phyloP scores from a whole-genome alignment of 495 filamentous ascomycete genomes.

The Aspergillus homomorphus region DNA sequence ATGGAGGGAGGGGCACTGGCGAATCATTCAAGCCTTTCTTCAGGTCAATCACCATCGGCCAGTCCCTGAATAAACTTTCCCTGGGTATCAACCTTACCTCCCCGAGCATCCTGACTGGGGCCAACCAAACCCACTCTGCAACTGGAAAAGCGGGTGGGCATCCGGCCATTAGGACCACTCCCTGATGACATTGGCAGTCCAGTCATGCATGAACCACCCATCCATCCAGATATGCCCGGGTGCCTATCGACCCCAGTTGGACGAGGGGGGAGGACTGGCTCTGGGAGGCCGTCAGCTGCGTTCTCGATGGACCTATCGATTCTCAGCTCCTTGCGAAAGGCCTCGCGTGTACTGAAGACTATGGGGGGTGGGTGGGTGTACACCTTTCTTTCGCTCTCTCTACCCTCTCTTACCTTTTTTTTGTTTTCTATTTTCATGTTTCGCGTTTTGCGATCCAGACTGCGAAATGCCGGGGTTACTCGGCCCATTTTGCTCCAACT shows the following conservation, averaged over 20 bases:
- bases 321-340: constrained; percentile 4
- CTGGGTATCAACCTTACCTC: constrained; percentile 14
- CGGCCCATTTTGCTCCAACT: not conserved
- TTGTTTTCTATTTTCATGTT: not conserved
- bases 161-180: not conserved
- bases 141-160: not conserved
- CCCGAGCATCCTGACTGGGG: constrained; percentile 3
- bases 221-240: not conserved
- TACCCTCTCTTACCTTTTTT: not conserved
- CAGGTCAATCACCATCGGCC: not conserved
- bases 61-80: constrained; percentile 12
- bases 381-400: not conserved
- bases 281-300: constrained; percentile 14
- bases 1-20: not conserved
- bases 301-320: constrained; percentile 24
- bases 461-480: not conserved
- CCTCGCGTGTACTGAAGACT: no score
- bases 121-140: not conserved
- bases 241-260: not conserved
- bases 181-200: constrained; percentile 2
- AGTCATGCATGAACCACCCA: constrained; percentile 19
- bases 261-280: constrained; percentile 7
- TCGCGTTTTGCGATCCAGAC: not conserved
- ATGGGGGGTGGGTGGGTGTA: not conserved
- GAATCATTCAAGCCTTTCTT: constrained; percentile 1